phyloP scores from a whole-genome alignment of 495 filamentous ascomycete genomes.

The Aspergillus cristatus region DNA sequence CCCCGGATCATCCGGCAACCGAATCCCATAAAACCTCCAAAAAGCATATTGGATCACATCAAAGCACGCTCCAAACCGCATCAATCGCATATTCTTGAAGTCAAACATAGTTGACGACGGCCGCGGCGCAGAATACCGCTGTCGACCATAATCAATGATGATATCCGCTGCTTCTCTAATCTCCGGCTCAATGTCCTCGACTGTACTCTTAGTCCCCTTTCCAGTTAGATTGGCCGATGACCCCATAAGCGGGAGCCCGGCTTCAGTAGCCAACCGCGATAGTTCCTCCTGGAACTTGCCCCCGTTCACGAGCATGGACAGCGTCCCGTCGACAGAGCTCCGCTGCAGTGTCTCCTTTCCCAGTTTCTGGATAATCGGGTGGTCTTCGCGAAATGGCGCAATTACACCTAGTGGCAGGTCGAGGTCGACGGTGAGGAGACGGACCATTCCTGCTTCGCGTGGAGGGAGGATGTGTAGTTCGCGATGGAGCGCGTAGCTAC shows the following conservation, averaged over 20 bases:
- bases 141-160: slow-evolving; percentile 21
- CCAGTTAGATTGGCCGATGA: slow-evolving; percentile 22
- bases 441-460: slow-evolving; percentile 10
- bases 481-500: slow-evolving; percentile 14
- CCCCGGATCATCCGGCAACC: slow-evolving; percentile 16
- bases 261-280: slow-evolving; percentile 9
- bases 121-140: slow-evolving; percentile 15
- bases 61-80: slow-evolving; percentile 25
- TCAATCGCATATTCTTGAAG: slow-evolving; percentile 15
- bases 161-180: slow-evolving; percentile 16
- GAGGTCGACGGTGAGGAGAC: slow-evolving; percentile 10
- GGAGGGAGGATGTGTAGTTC: slow-evolving; percentile 10
- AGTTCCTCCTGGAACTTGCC: slow-evolving; percentile 17
- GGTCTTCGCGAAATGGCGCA: slow-evolving; percentile 10
- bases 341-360: slow-evolving; percentile 1
- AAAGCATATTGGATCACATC: slow-evolving; percentile 22
- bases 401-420: slow-evolving; percentile 17
- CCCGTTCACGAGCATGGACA: slow-evolving; percentile 21
- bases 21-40: slow-evolving; percentile 12
- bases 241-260: slow-evolving; percentile 11
- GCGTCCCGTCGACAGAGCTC: slow-evolving; percentile 11
- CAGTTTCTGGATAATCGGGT: slow-evolving; percentile 10
- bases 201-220: slow-evolving; percentile 15
- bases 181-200: slow-evolving; percentile 24
- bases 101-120: slow-evolving; percentile 25